These are phyloP conservation scores for Aspergillus bridgeri DNA, from an alignment of 495 filamentous ascomycete species.

Conservation along the genomic window DNA sequence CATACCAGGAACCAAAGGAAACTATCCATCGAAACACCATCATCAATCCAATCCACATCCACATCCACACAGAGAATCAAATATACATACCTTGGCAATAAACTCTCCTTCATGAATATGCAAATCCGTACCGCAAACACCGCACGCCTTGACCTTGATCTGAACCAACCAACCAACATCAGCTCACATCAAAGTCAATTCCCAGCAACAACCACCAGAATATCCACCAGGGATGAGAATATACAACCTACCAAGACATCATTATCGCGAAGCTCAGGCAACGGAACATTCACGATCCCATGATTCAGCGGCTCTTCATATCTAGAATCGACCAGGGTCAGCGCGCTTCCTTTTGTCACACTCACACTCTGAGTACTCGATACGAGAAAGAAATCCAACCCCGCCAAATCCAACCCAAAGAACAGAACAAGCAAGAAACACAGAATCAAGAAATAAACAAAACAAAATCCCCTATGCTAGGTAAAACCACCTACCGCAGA, in stretches of 20 bases:
- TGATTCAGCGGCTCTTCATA: conserved; percentile 61
- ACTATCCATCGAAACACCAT: conserved; percentile 29
- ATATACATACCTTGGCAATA: conserved; percentile 50
- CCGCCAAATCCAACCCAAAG: not conserved
- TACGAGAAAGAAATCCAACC: not conserved
- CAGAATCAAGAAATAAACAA: not conserved
- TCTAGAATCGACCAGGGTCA: conserved; percentile 28
- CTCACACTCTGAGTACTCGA: not conserved
- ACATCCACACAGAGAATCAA: not conserved
- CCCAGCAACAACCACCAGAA: not conserved
- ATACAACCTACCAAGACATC: conserved; percentile 50
- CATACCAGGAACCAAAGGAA: conserved; percentile 52
- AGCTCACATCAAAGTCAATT: not conserved
- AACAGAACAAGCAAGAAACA: not conserved
- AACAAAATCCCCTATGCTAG: no score
- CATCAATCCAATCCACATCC: not conserved
- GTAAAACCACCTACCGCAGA: conserved; percentile 45
- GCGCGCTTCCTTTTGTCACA: not conserved
- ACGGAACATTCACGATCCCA: conserved; percentile 55
- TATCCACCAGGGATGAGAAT: not conserved
- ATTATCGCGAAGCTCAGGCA: conserved; percentile 56
- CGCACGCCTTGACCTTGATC: conserved; percentile 60
- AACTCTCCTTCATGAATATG: conserved; percentile 68
- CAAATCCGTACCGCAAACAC: conserved; percentile 64
- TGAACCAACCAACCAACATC: conserved; percentile 1